Conservation (phyloP, 139 green algal species). For the Haematococcus lacustris region DNA sequence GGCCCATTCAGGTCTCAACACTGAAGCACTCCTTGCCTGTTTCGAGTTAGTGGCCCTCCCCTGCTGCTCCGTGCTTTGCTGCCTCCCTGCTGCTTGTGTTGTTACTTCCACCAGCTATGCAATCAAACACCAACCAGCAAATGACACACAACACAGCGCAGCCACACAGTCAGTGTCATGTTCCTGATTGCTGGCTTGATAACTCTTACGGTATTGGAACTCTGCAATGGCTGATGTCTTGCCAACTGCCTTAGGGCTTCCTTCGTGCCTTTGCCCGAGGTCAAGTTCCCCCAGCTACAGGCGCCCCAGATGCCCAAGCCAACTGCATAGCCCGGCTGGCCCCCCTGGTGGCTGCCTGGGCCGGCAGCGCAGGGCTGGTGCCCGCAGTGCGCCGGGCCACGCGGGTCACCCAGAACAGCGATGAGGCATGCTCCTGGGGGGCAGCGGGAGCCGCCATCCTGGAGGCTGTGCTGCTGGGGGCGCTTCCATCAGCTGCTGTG, state of each 20-base stretch:
- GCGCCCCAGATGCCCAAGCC: conserved; percentile 44
- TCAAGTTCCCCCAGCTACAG: conserved; percentile 28
- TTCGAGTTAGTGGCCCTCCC: not conserved
- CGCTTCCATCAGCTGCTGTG: not conserved
- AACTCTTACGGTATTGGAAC: no score
- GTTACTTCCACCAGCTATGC: not conserved
- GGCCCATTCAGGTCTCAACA: not conserved
- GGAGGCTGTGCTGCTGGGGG: conserved; percentile 28
- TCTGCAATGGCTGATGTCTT: no score
- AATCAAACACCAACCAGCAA: not conserved
- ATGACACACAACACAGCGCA: no score
- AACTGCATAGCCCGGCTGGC: conserved; percentile 41
- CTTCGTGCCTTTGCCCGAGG: conserved; percentile 36
- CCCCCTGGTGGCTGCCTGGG: conserved; percentile 31
- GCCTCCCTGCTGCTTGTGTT: no score
- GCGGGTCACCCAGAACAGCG: conserved; percentile 47
- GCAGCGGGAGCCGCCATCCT: conserved; percentile 37
- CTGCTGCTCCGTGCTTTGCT: not conserved
- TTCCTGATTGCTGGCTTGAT: no score
- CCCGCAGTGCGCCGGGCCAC: conserved; percentile 16
- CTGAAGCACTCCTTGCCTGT: not conserved
- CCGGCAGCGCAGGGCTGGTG: not conserved
- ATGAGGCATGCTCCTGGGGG: conserved; percentile 37
- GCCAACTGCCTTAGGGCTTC: no score
- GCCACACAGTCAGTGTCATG: no score